These are phyloP conservation scores for Aspergillus bertholletiae DNA, from an alignment of 495 filamentous ascomycete species.

Conservation along the genomic window DNA sequence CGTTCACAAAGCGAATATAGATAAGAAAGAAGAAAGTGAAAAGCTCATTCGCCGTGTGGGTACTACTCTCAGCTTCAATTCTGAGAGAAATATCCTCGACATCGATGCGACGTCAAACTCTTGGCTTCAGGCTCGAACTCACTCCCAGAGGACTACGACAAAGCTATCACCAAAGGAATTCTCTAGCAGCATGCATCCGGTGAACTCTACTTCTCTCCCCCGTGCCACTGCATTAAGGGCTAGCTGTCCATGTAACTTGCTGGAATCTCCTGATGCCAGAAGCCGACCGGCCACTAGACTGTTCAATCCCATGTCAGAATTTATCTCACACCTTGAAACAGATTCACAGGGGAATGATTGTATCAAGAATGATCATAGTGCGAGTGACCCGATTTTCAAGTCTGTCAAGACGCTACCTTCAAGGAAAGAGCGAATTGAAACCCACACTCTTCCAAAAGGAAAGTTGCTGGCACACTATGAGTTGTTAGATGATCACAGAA, in stretches of 20 bases:
- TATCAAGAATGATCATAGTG: not conserved
- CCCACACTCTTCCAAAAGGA: not conserved
- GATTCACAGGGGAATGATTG: not conserved
- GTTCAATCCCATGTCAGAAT: not conserved
- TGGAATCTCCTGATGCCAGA: not conserved
- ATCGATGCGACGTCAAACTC: not conserved
- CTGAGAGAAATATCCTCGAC: not conserved
- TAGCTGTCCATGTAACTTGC: not conserved
- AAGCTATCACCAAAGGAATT: not conserved
- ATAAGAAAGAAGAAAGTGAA: not conserved
- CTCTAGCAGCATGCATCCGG: not conserved
- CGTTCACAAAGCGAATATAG: not conserved
- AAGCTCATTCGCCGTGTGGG: too few relatives aligned
- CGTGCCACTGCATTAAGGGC: not conserved
- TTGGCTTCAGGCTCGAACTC: not conserved
- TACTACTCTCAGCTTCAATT: too few relatives aligned
- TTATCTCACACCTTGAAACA: not conserved
- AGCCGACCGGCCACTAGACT: not conserved
- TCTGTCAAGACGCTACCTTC: not conserved
- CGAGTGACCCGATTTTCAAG: not conserved
- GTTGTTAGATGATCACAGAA: not conserved
- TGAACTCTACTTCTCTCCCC: not conserved
- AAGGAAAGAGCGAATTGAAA: slow-evolving; percentile 2
- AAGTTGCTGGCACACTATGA: not conserved
- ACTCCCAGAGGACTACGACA: not conserved